phyloP scores from a whole-genome alignment of 805 yeast species.

The Saccharomycopsis sp. region DNA sequence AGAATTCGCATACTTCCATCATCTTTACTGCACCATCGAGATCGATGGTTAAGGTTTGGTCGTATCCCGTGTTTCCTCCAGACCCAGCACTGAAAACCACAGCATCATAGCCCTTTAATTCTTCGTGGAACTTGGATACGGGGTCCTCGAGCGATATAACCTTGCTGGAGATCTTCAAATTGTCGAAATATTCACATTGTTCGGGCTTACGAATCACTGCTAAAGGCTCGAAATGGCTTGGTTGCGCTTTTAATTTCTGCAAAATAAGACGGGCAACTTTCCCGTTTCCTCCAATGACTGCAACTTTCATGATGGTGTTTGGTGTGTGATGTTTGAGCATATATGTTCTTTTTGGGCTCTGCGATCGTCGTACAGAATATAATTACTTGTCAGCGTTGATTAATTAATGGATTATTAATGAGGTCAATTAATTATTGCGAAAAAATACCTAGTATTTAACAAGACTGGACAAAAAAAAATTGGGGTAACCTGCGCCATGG shows the following conservation, averaged over 20 bases:
- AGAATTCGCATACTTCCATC: slow-evolving; percentile 45
- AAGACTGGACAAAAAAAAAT: background rate
- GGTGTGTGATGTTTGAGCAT: background rate
- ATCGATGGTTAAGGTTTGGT: slow-evolving; percentile 45
- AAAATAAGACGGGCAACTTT: slow-evolving; percentile 47
- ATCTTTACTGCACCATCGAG: slow-evolving; percentile 55
- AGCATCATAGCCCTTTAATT: slow-evolving; percentile 43
- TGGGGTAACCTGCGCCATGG: background rate
- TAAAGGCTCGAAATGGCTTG: slow-evolving; percentile 32
- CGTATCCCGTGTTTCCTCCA: slow-evolving; percentile 44
- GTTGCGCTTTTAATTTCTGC: slow-evolving; percentile 28
- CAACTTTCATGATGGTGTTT: slow-evolving; percentile 29
- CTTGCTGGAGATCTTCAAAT: slow-evolving; percentile 33
- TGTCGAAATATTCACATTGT: slow-evolving; percentile 37
- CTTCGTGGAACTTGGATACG: slow-evolving; percentile 31
- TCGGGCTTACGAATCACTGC: slow-evolving; percentile 40
- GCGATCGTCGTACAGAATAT: background rate
- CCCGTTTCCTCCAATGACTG: slow-evolving; percentile 58
- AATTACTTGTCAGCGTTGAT: too few species aligned
- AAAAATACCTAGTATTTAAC: background rate
- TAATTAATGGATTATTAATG: background rate
- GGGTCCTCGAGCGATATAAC: slow-evolving; percentile 36
- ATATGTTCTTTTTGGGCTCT: background rate
- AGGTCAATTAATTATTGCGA: background rate
- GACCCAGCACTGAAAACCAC: slow-evolving; percentile 60